phyloP scores from a whole-genome alignment of 176 grass and related monocot species.

The Triticum turgidum region DNA sequence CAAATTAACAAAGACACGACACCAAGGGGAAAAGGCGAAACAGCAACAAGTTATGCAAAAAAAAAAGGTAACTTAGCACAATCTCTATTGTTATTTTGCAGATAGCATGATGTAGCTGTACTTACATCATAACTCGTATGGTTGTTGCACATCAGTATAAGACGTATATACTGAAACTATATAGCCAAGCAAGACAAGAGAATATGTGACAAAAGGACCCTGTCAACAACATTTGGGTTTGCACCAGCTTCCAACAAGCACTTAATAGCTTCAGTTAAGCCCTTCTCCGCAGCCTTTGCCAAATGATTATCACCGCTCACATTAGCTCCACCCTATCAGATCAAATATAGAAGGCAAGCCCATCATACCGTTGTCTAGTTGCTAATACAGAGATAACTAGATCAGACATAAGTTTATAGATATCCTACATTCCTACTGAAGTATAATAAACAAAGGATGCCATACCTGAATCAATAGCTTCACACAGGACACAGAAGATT shows the following conservation, averaged over 20 bases:
- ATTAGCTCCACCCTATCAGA: too few relatives aligned
- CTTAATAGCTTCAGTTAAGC: too few relatives aligned
- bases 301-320: too few relatives aligned
- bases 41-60: background rate
- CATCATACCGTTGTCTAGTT: too few relatives aligned
- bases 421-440: too few relatives aligned
- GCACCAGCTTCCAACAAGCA: too few relatives aligned
- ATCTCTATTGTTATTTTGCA: background rate
- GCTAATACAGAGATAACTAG: background rate
- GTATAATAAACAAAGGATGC: background rate
- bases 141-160: too few relatives aligned
- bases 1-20: background rate
- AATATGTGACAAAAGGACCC: too few relatives aligned
- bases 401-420: background rate
- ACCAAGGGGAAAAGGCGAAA: background rate
- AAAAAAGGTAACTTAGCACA: background rate
- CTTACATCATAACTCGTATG: background rate
- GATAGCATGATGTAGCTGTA: background rate
- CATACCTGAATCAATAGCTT: conserved; percentile 39
- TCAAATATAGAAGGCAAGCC: too few relatives aligned
- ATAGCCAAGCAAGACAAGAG: background rate
- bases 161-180: too few relatives aligned
- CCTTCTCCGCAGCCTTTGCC: too few relatives aligned
- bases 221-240: too few relatives aligned
- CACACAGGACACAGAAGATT: conserved; percentile 18